phyloP scores from a whole-genome alignment of 257 asterid species.

The Penstemon davidsonii region DNA sequence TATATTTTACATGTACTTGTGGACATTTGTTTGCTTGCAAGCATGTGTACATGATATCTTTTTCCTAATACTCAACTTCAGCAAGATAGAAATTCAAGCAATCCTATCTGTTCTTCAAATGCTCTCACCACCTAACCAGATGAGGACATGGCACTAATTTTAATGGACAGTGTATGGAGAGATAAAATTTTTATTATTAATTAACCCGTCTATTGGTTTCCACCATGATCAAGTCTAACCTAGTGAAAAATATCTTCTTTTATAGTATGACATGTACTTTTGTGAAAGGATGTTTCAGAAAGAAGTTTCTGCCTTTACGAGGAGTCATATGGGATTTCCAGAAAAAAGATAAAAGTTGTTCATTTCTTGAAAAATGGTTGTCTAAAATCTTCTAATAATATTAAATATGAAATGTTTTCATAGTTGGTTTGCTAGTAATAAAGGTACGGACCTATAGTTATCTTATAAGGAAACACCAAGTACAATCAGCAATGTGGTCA shows the following conservation, averaged over 20 bases:
- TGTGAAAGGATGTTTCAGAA: background rate
- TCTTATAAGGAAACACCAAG: background rate
- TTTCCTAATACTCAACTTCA: too few relatives aligned
- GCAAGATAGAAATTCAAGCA: background rate
- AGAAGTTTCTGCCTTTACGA: background rate
- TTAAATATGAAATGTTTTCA: background rate
- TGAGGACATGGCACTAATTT: background rate
- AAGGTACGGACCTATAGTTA: slow-evolving; percentile 1
- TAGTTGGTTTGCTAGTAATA: background rate
- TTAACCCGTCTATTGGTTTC: background rate
- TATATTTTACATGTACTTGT: background rate
- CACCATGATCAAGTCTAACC: background rate
- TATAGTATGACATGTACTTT: background rate
- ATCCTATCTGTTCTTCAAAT: background rate
- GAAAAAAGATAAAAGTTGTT: background rate
- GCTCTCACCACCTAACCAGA: background rate
- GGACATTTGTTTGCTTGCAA: too few relatives aligned
- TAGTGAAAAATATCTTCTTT: background rate
- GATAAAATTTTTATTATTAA: background rate
- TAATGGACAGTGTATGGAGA: background rate
- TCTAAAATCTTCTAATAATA: background rate
- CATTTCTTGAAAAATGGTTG: slow-evolving; percentile 9
- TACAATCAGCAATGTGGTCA: background rate
- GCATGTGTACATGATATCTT: too few relatives aligned
- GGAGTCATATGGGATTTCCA: slow-evolving; percentile 9